A percentile compares a stretch with the other conserved stretches of the same genome.
These are phyloP conservation scores for Teunomyces cretensis DNA, from an alignment of 805 yeast species.

Conservation along the genomic window DNA sequence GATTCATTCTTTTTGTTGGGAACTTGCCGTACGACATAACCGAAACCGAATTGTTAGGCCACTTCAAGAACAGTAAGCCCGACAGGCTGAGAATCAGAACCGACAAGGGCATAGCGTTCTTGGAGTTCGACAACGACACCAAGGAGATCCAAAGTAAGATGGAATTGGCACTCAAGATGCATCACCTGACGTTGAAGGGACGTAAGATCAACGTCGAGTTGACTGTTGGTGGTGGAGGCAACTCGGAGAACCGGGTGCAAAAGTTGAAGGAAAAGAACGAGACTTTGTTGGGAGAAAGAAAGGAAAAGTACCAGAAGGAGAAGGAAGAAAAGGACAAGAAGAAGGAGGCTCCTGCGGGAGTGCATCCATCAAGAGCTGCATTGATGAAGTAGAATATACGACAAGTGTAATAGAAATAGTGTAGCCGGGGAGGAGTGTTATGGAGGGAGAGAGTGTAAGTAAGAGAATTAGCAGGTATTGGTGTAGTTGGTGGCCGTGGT, in stretches of 20 bases:
- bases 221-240: conserved; percentile 98
- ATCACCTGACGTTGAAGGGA: conserved; percentile 66
- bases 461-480: no score
- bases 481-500: no score
- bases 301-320: conserved; percentile 51
- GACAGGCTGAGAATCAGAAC: conserved; percentile 72
- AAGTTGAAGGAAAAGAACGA: conserved; percentile 81
- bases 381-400: conserved; percentile 28
- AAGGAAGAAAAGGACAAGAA: conserved; percentile 39
- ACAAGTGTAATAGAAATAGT: no score
- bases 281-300: conserved; percentile 69
- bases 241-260: conserved; percentile 59
- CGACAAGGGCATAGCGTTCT: conserved; percentile 88
- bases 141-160: conserved; percentile 71
- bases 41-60: conserved; percentile 60
- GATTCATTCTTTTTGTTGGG: conserved; percentile 87
- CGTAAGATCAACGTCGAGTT: conserved; percentile 92
- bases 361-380: conserved; percentile 71
- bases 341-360: conserved; percentile 21
- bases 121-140: conserved; percentile 68
- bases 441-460: no score
- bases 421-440: no score
- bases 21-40: conserved; percentile 76
- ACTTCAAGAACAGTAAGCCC: conserved; percentile 74
- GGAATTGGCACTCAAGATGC: conserved; percentile 82